Percentiles rank a stretch among this genome's conserved stretches.
These are phyloP conservation scores for Xylariaceae sp. DNA, from an alignment of 2,329 filamentous ascomycete species.

Conservation along the genomic window DNA sequence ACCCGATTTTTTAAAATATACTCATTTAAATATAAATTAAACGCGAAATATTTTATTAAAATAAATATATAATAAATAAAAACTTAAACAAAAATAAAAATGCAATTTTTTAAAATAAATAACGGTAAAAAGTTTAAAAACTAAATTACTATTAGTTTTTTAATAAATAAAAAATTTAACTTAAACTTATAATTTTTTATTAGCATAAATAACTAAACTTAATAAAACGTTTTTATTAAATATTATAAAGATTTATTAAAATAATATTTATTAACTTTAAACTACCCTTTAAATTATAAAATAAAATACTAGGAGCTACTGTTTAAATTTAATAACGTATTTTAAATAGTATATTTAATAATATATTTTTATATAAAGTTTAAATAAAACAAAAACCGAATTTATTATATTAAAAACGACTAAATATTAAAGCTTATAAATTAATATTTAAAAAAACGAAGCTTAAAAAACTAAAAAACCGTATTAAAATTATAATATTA, in stretches of 20 bases:
- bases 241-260: background rate
- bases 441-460: background rate
- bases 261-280: background rate
- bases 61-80: background rate
- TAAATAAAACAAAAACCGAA: background rate
- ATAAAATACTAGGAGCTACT: background rate
- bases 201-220: background rate
- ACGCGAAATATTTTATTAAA: background rate
- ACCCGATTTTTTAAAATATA: background rate
- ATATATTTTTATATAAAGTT: background rate
- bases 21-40: background rate
- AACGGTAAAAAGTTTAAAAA: background rate
- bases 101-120: constrained; percentile 4
- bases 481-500: background rate
- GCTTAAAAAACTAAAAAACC: background rate
- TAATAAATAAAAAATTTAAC: background rate
- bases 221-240: background rate
- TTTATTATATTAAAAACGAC: background rate
- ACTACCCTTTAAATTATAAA: background rate
- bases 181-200: background rate
- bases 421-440: background rate
- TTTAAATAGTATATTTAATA: constrained; percentile 1
- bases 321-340: background rate
- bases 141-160: background rate
- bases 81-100: constrained; percentile 2